Base-by-base conservation (phyloP, 2,329 filamentous ascomycete species). In the Neonectria ditissima region DNA sequence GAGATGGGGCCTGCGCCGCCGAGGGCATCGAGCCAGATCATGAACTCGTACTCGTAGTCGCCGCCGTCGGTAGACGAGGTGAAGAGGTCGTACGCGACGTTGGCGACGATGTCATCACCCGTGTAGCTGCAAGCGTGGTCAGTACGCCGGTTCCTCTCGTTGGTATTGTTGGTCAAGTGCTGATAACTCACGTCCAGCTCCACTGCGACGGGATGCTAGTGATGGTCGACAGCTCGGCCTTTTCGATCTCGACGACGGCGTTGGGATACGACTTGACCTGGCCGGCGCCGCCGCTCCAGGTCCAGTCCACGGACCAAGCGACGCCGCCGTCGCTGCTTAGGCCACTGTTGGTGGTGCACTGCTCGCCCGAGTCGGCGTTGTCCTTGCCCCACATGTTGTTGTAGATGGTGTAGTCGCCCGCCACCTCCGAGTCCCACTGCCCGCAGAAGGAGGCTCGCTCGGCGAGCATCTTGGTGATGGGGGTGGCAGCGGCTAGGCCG, bases 11-110 rank as follows among this genome's bases (percentile, higher is more conserved):
- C 65, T 13, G 71, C 71, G 18, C 71, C 65, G 45, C 69, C 70
- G 1, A 62, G 55, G 14, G 60, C 37, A 13, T 54, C 65, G 2
- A 73, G 69, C 70, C 67, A 73, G 68, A 74, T 69, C 67, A 73
- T 72, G 55, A 73, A 66, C 53, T 73, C 69, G 58, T 87, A 88
- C 70, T 87, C 79, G 20, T 81, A 72, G 53, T 80, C 81, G 30
- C 73, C 75, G 7, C 82, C 78, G n/a, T 79, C 79, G 39, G 81
- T 79, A 24, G 76, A 75, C 13, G 78, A 78, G 41, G 85, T 85
- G 79, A 89, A 89, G 54, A 89, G 75, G 71, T 89, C 86, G 73
- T 88, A 89, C 22, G 86, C 80, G 13, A 89, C 86, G 70, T 89
- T 81, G 47, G 85, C 84, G 43, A 87, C 78, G 52, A 88, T 70